Conservation (phyloP, 352 stramenopile genomes). For the Ophiocytium majus region DNA sequence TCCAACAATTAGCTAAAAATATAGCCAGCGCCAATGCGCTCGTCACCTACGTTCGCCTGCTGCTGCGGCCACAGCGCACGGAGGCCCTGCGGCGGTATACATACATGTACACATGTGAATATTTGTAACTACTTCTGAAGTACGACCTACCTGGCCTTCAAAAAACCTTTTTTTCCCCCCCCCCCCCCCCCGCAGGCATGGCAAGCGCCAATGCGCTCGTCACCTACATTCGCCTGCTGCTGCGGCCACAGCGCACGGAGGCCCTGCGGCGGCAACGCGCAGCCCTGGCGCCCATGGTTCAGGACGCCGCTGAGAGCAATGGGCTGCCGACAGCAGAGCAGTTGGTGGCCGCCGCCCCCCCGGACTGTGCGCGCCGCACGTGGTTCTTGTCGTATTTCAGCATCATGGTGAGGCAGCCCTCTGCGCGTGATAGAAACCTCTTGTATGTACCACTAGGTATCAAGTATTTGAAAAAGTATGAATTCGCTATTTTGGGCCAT, state of each 20-base stretch:
- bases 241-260: neutral
- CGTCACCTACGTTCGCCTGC: neutral
- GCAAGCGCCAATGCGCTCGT: neutral
- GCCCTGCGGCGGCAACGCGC: conserved; percentile 15
- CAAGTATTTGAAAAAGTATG: neutral
- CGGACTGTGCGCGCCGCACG: conserved; percentile 16
- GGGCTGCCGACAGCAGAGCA: conserved; percentile 28
- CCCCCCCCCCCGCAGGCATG: neutral
- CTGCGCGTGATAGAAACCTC: neutral
- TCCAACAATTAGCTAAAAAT: neutral
- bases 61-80: neutral
- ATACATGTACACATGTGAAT: too few relatives aligned
- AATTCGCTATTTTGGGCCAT: neutral
- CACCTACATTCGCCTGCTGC: neutral
- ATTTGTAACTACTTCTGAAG: too few relatives aligned
- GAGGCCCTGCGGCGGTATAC: conserved; percentile 18
- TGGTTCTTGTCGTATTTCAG: conserved; percentile 32
- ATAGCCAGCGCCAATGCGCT: neutral
- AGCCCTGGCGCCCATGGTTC: conserved; percentile 17
- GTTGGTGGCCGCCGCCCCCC: conserved; percentile 24
- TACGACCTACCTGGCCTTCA: too few relatives aligned
- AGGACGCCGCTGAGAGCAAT: neutral
- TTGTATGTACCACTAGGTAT: neutral
- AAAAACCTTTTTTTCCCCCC: too few relatives aligned
- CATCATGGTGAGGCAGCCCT: neutral